Conservation (phyloP, 2,329 filamentous ascomycete species). For the Colletotrichum gigasporum region DNA sequence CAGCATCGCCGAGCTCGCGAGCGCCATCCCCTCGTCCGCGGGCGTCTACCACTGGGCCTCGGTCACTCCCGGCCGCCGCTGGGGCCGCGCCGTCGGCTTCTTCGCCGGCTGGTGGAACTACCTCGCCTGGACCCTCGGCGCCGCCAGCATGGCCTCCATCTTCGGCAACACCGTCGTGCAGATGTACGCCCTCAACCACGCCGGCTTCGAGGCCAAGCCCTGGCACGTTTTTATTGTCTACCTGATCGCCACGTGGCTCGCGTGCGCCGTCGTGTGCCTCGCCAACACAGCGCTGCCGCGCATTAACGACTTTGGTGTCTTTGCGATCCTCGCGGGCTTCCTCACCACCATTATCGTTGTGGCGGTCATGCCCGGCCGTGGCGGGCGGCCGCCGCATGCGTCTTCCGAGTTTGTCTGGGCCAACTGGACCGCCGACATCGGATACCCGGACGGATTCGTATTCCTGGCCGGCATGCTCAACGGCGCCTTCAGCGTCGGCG, state of each 20-base stretch:
- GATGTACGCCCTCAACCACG: constrained; percentile 54
- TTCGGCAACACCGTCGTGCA: constrained; percentile 52
- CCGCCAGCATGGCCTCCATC: constrained; percentile 51
- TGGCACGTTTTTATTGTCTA: constrained; percentile 57
- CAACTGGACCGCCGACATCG: constrained; percentile 49
- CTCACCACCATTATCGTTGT: constrained; percentile 65
- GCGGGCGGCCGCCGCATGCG: constrained; percentile 42
- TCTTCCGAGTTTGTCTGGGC: constrained; percentile 49
- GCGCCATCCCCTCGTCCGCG: constrained; percentile 68
- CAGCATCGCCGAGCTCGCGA: constrained; percentile 68
- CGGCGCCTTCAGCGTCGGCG: constrained; percentile 74
- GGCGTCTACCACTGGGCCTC: constrained; percentile 72
- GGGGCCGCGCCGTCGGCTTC: constrained; percentile 60
- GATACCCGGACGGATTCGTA: constrained; percentile 52
- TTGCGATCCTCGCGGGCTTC: constrained; percentile 61
- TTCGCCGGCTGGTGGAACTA: constrained; percentile 58
- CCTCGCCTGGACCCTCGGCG: constrained; percentile 51
- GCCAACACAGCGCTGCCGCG: constrained; percentile 62
- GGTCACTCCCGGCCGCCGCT: constrained; percentile 60
- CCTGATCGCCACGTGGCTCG: constrained; percentile 49
- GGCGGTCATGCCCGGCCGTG: constrained; percentile 57
- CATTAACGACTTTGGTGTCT: constrained; percentile 63
- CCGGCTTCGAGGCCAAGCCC: constrained; percentile 43
- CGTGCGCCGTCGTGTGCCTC: constrained; percentile 56
- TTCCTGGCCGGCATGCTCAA: constrained; percentile 61